phyloP scores from a whole-genome alignment of 805 yeast species.

The Danielozyma ontarioensis region DNA sequence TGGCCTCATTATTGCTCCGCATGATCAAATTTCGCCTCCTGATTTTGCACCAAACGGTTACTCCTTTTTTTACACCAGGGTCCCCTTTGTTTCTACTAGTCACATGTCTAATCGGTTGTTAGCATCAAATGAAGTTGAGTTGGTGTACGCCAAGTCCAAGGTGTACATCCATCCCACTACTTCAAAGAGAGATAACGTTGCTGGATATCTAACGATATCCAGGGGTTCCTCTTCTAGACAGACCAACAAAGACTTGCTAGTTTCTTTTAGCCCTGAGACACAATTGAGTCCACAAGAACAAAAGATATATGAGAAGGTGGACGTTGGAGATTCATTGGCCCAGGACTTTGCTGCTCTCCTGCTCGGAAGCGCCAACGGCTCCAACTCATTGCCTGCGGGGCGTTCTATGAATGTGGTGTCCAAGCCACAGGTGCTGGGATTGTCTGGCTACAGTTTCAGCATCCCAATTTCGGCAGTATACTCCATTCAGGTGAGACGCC shows the following conservation, averaged over 20 bases:
- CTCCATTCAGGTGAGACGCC: constrained; percentile 79
- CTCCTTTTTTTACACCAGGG: too few species aligned
- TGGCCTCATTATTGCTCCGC: too few species aligned
- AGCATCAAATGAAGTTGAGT: constrained; percentile 33
- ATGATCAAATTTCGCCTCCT: too few species aligned
- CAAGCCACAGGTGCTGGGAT: constrained; percentile 48
- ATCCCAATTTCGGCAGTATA: constrained; percentile 56
- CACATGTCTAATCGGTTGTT: neutral
- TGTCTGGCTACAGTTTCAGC: constrained; percentile 66
- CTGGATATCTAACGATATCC: constrained; percentile 70
- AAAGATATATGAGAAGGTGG: constrained; percentile 45
- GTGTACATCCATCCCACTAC: constrained; percentile 82
- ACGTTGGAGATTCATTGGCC: constrained; percentile 32
- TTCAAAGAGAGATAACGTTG: constrained; percentile 66
- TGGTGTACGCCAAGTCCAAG: constrained; percentile 56
- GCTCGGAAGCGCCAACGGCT: constrained; percentile 6
- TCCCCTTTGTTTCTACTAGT: too few species aligned
- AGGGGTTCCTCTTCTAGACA: constrained; percentile 41
- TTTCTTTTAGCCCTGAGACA: constrained; percentile 67
- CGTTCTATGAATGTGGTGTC: constrained; percentile 26
- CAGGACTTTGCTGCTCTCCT: constrained; percentile 15
- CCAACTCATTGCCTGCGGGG: neutral
- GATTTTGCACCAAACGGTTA: too few species aligned
- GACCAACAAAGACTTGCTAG: constrained; percentile 50
- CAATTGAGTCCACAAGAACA: constrained; percentile 42